Evolutionary conservation across 129 eudicot genomes (phyloP), one percentile per base, ranked within the genome.

Genomic region (Calendula officinalis): DNA sequence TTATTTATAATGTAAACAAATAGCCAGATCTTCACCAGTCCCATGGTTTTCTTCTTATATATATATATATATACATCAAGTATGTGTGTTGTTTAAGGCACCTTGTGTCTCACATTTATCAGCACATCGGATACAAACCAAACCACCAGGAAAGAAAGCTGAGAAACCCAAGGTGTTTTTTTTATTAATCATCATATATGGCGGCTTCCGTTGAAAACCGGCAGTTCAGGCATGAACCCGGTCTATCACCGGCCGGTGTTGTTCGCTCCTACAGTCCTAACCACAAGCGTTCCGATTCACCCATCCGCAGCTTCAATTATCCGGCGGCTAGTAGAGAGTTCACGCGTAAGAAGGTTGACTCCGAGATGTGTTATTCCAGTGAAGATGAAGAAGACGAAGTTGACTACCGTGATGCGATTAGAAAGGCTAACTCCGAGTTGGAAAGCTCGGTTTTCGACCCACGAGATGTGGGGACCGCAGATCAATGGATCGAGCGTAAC

Each of bases 131-230:
- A 44, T 45, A 56, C 71, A 71, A 34, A 22, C 49, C 57, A 72
- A n/a, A n/a, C 30, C 30, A 22, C 30, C 7, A 17, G 34, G 36
- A 47, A 43, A 46, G 36, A 47, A 43, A 46, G 47, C 67, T 34
- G 50, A 47, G 34, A 10, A n/a, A 59, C 22, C 56, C 52, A 56
- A 44, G 47, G 10, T 11, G 5, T 33, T 43, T n/a, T 15, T 7
- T 7, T 8, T n/a, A 41, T 17, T 3, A 8, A 12, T 22, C 30
- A 22, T 22, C 30, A 45, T 0, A 45, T 45, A 87, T 91, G 97
- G 96, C 98, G 66, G 80, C 98, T 49, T 91, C 84, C 4, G 96
- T 91, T 32, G 94, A 91, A 56, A 88, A 89, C 79, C 81, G 95
- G 64, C 98, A 72, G 61, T 81, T 79, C 37, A 77, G 56, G 59